Evolutionary conservation across 768 basidiomycete genomes (phyloP).

Genomic region (Hygrophorus pudorinus): DNA sequence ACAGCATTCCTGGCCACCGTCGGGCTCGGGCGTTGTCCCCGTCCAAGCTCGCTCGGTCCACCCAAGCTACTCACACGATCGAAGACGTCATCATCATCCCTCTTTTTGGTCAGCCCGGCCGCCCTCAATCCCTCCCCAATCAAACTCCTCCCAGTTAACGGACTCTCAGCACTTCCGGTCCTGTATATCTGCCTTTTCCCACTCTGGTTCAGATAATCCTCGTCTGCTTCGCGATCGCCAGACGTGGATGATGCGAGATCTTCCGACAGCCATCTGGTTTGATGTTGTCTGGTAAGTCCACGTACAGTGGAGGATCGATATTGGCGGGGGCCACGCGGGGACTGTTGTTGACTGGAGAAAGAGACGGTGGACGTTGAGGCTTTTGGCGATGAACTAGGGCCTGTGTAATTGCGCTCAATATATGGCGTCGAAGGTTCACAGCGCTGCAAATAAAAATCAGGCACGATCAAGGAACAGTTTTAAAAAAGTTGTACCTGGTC

Average conservation of each 20-base stretch:
- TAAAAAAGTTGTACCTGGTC: conserved; percentile 22
- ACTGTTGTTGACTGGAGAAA: conserved; percentile 7
- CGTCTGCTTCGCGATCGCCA: not conserved
- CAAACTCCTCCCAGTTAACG: conserved; percentile 44
- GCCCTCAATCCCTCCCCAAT: conserved; percentile 62
- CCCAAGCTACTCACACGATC: conserved; percentile 23
- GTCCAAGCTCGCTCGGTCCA: conserved; percentile 17
- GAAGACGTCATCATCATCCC: conserved; percentile 16
- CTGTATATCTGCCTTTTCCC: conserved; percentile 50
- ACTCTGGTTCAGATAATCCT: conserved; percentile 3
- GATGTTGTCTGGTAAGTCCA: conserved; percentile 38
- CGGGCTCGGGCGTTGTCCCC: conserved; percentile 3
- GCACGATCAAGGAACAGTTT: not conserved
- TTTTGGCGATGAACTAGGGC: conserved; percentile 13
- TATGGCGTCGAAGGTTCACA: conserved; percentile 32
- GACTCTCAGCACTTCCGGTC: conserved; percentile 64
- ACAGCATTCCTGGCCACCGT: conserved; percentile 15
- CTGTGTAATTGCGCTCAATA: conserved; percentile 8
- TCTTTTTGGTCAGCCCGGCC: conserved; percentile 46
- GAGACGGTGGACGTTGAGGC: not conserved
- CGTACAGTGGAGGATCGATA: conserved; percentile 37
- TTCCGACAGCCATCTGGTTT: conserved; percentile 45
- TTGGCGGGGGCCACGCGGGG: conserved; percentile 2
- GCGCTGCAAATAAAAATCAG: conserved; percentile 13
- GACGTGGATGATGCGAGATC: conserved; percentile 20